Conservation (phyloP, 108 stramenopile genomes). For the Cyclotella baltica region DNA sequence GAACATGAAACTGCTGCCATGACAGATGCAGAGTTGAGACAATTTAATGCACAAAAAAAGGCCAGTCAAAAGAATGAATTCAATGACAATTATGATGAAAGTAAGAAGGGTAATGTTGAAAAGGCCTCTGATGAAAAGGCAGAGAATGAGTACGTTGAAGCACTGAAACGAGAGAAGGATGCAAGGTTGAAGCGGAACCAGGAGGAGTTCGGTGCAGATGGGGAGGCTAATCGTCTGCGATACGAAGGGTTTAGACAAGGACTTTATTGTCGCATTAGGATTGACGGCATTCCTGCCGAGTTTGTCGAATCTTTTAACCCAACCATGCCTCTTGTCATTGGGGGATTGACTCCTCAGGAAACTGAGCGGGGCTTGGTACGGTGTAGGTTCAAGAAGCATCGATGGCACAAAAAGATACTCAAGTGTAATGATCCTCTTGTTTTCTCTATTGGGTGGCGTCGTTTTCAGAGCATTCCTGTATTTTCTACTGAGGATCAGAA, state of each 20-base stretch:
- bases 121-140: constrained; percentile 73
- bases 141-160: constrained; percentile 81
- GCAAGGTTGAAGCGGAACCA: constrained; percentile 78
- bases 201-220: constrained; percentile 92
- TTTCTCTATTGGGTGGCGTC: constrained; percentile 96
- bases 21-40: constrained; percentile 89
- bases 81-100: constrained; percentile 88
- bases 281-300: constrained; percentile 86
- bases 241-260: constrained; percentile 96
- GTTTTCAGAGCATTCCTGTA: constrained; percentile 95
- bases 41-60: constrained; percentile 84
- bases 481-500: constrained; percentile 86
- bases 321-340: constrained; percentile 89
- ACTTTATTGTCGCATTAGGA: constrained; percentile 91
- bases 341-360: constrained; percentile 95
- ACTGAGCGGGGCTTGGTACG: constrained; percentile 85
- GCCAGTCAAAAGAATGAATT: constrained; percentile 78
- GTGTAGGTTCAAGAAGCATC: constrained; percentile 96
- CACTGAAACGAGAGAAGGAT: constrained; percentile 86
- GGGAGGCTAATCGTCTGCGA: constrained; percentile 78
- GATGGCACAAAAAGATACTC: constrained; percentile 95
- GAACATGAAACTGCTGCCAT: constrained; percentile 74
- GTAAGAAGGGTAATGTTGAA: constrained; percentile 69
- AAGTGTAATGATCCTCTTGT: constrained; percentile 96
- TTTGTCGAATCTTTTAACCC: constrained; percentile 88